Base-by-base conservation (phyloP, 169 alveolate genomes). In the Plasmodium gallinaceum region DNA sequence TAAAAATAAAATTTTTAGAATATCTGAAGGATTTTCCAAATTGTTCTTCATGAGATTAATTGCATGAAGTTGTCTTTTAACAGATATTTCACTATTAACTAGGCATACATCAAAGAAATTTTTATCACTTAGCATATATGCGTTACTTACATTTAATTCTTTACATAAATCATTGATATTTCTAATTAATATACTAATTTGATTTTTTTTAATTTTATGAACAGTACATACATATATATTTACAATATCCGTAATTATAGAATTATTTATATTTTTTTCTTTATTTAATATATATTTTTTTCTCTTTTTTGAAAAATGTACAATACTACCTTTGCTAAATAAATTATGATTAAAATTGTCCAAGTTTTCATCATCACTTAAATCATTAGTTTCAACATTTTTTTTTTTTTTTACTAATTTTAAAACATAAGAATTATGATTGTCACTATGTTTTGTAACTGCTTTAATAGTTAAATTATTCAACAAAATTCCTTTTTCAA, bases 221-320 rank as follows among this genome's bases (percentile, higher is more conserved):
- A 80, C 90, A 32, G 85, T 68, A 16, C 90, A 80, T 42, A 69
- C 43, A 68, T 80, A 80, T 32, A 80, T 80, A 22, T 42, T 69
- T 9, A 54, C 48, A 68, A 0, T 18, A 66, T 80, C 90, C 12
- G 7, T 10, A 2, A 80, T 66, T 3, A 69, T 24, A 4, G 42
- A 24, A 10, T 6, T 60, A 9, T 43, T 73, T n/a, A 10, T 73
- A 54, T 54, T 54, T 16, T 54, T 54, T 16, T 52, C 20, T 60
- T 10, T 60, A 16, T 16, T 60, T 46, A 80, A 61, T 20, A 37
- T 39, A 43, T 80, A 80, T 24, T 61, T 68, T 16, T 80, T 80
- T 57, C 90, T 80, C 37, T 80, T 80, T 46, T 48, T 80, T n/a
- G 90, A 68, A 60, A 80, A 80, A 54, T 80, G 90, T 39, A 80